Base-by-base conservation (phyloP, 495 filamentous ascomycete species). In the Xylaria longipes region DNA sequence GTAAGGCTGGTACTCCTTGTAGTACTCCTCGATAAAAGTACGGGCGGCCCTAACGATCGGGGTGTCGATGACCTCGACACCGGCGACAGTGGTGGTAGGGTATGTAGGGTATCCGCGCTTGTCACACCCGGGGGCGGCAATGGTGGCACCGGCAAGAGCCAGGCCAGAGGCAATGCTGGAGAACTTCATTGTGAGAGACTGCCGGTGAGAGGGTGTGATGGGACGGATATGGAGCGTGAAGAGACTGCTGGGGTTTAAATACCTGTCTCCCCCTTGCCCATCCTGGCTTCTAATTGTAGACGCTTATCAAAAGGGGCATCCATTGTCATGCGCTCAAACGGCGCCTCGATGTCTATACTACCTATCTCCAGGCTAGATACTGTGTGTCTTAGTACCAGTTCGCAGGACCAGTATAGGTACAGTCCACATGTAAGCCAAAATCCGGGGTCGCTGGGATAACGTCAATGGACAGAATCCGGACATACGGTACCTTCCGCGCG, bases 1-100 rank as follows among this genome's bases (percentile, higher is more conserved):
- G 65, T 67, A 67, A 27, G 65, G 65, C 48, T 67, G 65, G 48
- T 67, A 67, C 6, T 67, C 65, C 65, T 54, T 56, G 48, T 67
- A 67, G 35, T 67, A 67, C 3, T 35, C 17, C 35, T 67, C 65
- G 22, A 67, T 35, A 7, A 67, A 67, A 3, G 20, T 37, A 37
- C 65, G 65, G n/a, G 11, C 46, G 14, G 17, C 46, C 48, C 65
- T 54, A n/a, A 67, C 65, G 14, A 67, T 67, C 20, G 65, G 65
- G 35, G 65, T 67, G 31, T 67, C 65, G 48, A 67, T 56, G 48
- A 67, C 65, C 48, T 67, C 65, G 12, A 67, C 48, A 33, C 65
- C 65, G 6, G 65, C 65, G 43, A 67, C 35, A 5, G 33, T 43
- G 7, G 65, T 67, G 5, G 64, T 66, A 25, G 65, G 65, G 29